Conservation (phyloP, 352 stramenopile species). For the Pythium aquatile region DNA sequence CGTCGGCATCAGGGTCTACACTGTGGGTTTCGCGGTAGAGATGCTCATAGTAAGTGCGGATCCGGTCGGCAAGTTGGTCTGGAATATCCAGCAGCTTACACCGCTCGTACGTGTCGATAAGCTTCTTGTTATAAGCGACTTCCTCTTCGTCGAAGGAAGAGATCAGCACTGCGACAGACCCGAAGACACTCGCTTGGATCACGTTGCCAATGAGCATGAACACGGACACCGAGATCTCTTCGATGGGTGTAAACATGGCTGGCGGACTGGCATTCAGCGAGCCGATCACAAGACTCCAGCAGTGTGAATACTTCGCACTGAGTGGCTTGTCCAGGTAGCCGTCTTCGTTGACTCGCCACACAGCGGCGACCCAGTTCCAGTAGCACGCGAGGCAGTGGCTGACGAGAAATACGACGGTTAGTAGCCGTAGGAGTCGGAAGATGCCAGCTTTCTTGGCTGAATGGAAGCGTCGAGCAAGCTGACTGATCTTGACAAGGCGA, state of each 20-base stretch:
- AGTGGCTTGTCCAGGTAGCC: conserved; percentile 29
- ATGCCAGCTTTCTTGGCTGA: conserved; percentile 66
- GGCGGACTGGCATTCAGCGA: conserved; percentile 66
- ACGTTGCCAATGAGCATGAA: conserved; percentile 76
- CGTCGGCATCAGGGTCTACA: conserved; percentile 55
- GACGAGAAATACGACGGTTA: conserved; percentile 54
- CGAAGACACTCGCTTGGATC: conserved; percentile 68
- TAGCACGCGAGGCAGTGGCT: conserved; percentile 60
- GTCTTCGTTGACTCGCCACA: conserved; percentile 41
- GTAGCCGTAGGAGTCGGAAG: conserved; percentile 49
- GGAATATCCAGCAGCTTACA: conserved; percentile 69
- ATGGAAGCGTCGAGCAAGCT: conserved; percentile 50
- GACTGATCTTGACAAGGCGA: conserved; percentile 65
- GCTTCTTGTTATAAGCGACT: conserved; percentile 66
- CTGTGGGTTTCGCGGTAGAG: conserved; percentile 68
- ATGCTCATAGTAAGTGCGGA: conserved; percentile 69
- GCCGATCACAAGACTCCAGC: conserved; percentile 57
- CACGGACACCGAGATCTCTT: conserved; percentile 57
- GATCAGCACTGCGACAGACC: conserved; percentile 59
- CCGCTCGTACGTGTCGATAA: conserved; percentile 59
- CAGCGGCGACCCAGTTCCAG: conserved; percentile 53
- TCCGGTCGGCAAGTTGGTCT: conserved; percentile 44
- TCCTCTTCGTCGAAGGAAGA: conserved; percentile 71
- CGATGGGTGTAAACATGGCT: conserved; percentile 42
- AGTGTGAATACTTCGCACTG: conserved; percentile 41